Evolutionary conservation across 2,329 filamentous ascomycete species (phyloP).

Genomic region (Fusarium oligoseptatum): DNA sequence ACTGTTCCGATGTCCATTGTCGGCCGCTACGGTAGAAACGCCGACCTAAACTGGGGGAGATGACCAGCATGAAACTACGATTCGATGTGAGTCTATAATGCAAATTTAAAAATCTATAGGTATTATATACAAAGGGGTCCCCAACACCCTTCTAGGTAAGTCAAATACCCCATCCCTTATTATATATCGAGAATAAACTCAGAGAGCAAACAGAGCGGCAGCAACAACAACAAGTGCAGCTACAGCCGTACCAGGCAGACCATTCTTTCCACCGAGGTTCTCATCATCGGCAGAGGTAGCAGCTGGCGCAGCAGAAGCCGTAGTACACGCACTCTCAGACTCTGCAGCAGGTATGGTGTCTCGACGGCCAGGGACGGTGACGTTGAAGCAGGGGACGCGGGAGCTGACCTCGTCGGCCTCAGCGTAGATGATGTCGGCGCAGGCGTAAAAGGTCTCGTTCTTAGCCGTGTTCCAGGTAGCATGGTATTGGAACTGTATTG

Average conservation of each 20-base stretch:
- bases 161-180: background rate
- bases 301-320: background rate
- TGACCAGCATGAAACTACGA: background rate
- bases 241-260: background rate
- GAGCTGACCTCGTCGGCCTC: constrained; percentile 2
- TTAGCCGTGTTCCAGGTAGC: background rate
- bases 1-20: background rate
- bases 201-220: background rate
- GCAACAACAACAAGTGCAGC: background rate
- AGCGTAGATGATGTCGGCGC: constrained; percentile 2
- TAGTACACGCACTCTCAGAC: background rate
- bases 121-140: background rate
- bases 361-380: background rate
- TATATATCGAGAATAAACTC: background rate
- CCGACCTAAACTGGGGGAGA: background rate
- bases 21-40: background rate
- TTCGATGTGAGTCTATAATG: background rate
- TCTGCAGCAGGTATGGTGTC: background rate
- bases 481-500: constrained; percentile 2
- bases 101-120: background rate
- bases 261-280: background rate
- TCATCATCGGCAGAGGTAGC: background rate
- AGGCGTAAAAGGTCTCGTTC: constrained; percentile 1
- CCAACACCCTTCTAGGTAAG: background rate
- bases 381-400: background rate